Conservation (phyloP, 768 basidiomycete genomes). For the Boletellus ananas region DNA sequence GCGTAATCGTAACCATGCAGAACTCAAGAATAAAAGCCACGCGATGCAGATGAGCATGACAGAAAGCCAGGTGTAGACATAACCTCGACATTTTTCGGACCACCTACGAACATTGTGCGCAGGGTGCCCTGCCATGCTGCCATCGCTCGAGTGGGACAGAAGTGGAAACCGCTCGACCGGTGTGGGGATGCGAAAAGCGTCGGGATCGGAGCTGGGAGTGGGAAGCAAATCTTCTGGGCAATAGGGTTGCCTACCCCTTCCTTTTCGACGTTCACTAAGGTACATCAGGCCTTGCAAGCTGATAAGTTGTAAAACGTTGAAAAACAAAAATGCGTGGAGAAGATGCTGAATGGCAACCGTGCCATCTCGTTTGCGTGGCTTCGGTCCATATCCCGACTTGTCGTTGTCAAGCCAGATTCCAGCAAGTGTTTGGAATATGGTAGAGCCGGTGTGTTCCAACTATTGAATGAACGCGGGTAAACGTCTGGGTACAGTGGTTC, state of each 20-base stretch:
- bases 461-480: slow-evolving; percentile 22
- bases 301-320: slow-evolving; percentile 55
- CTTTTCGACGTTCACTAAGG: slow-evolving; percentile 44
- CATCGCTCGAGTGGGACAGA: slow-evolving; percentile 1
- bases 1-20: slow-evolving; percentile 56
- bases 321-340: slow-evolving; percentile 50
- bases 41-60: slow-evolving; percentile 43
- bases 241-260: slow-evolving; percentile 13
- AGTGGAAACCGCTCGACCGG: slow-evolving; percentile 14
- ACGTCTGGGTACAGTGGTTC: not conserved
- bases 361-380: slow-evolving; percentile 25
- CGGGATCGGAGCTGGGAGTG: not conserved
- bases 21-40: slow-evolving; percentile 63
- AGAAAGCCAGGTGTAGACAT: slow-evolving; percentile 44
- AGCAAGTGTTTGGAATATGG: slow-evolving; percentile 68
- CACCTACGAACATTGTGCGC: slow-evolving; percentile 17
- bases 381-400: not conserved
- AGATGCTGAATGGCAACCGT: slow-evolving; percentile 47
- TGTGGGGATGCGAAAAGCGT: not conserved
- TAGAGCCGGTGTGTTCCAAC: slow-evolving; percentile 74
- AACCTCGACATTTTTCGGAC: slow-evolving; percentile 46
- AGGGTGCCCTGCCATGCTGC: slow-evolving; percentile 5
- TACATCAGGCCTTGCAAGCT: slow-evolving; percentile 47
- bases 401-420: slow-evolving; percentile 58
- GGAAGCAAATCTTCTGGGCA: slow-evolving; percentile 12